phyloP scores from a whole-genome alignment of 164 flowering plant species.

The Buxus sempervirens region DNA sequence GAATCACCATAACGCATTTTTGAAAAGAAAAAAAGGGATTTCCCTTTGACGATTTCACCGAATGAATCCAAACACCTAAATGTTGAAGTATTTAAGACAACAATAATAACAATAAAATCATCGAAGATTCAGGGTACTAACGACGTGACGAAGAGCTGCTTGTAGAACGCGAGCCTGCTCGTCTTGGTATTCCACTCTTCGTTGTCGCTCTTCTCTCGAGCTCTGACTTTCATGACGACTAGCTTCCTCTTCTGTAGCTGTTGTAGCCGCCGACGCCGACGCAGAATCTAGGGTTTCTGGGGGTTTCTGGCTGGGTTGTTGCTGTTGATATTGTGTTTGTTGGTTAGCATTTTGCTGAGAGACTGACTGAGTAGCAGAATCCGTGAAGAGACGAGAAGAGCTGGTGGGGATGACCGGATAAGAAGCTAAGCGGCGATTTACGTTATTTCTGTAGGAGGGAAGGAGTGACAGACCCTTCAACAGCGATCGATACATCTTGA shows the following conservation, averaged over 20 bases:
- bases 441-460: neutral
- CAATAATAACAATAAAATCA: neutral
- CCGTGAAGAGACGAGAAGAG: conserved; percentile 22
- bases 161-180: conserved; percentile 82
- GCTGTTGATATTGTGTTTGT: neutral
- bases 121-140: conserved; percentile 16
- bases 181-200: conserved; percentile 43
- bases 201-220: conserved; percentile 5
- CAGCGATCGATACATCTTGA: conserved; percentile 19
- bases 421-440: neutral
- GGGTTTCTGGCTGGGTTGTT: conserved; percentile 11
- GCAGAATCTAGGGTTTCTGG: conserved; percentile 9
- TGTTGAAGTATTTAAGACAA: neutral
- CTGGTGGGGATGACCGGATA: neutral
- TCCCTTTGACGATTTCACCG: neutral
- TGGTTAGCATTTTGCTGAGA: conserved; percentile 13
- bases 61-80: neutral
- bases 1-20: neutral
- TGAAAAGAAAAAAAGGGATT: neutral
- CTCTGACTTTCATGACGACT: conserved; percentile 14
- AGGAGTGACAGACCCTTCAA: conserved; percentile 13
- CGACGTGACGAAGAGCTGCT: conserved; percentile 82
- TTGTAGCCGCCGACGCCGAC: conserved; percentile 15
- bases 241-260: conserved; percentile 12
- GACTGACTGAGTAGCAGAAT: conserved; percentile 14